Evolutionary conservation across 352 stramenopile genomes (phyloP).

Genomic region (Globisporangium ultimum): DNA sequence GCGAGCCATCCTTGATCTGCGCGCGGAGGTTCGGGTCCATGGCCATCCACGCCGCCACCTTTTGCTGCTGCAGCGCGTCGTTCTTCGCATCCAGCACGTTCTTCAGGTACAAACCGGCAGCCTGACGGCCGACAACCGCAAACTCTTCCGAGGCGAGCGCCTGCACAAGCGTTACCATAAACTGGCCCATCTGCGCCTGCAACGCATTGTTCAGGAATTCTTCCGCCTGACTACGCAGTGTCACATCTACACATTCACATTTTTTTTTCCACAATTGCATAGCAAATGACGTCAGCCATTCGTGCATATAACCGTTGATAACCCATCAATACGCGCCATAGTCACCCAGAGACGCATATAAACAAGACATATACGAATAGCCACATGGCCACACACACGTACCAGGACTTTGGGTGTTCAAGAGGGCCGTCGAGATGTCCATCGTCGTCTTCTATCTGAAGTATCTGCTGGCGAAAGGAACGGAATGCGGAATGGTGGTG

Average conservation of each 20-base stretch:
- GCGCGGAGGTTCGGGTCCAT: slow-evolving; percentile 63
- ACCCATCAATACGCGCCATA: too few species aligned
- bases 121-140: slow-evolving; percentile 67
- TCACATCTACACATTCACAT: slow-evolving; percentile 34
- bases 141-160: slow-evolving; percentile 77
- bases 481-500: too few species aligned
- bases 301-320: too few species aligned
- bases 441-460: slow-evolving; percentile 21
- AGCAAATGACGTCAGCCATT: too few species aligned
- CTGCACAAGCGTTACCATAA: slow-evolving; percentile 83
- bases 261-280: too few species aligned
- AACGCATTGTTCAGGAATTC: slow-evolving; percentile 80
- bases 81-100: slow-evolving; percentile 87
- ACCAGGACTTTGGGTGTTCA: slow-evolving; percentile 80
- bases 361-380: background rate
- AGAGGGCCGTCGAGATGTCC: slow-evolving; percentile 77
- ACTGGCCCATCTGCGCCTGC: slow-evolving; percentile 75
- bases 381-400: slow-evolving; percentile 8
- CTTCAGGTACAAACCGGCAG: slow-evolving; percentile 82
- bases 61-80: slow-evolving; percentile 75
- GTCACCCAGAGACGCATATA: background rate
- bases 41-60: slow-evolving; percentile 74
- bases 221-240: slow-evolving; percentile 78
- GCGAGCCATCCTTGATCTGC: slow-evolving; percentile 76
- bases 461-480: too few species aligned